These are phyloP conservation scores for Cenococcum geophilum DNA, from an alignment of 495 filamentous ascomycete genomes.

Conservation along the genomic window DNA sequence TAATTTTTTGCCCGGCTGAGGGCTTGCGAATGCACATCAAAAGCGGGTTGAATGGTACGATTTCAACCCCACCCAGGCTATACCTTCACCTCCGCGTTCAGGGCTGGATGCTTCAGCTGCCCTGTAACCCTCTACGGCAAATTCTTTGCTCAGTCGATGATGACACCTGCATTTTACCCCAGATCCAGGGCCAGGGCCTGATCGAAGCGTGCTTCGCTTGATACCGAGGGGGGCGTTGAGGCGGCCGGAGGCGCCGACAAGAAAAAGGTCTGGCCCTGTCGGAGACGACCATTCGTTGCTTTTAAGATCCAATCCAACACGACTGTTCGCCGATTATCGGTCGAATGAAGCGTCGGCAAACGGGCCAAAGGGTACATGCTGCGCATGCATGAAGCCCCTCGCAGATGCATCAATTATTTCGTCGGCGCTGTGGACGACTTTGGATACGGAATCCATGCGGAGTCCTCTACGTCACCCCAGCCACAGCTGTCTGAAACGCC, in stretches of 20 bases:
- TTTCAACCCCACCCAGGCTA: neutral
- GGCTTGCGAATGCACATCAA: constrained; percentile 2
- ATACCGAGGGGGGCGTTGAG: constrained; percentile 4
- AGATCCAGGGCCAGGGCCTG: constrained; percentile 14
- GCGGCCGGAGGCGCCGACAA: constrained; percentile 5
- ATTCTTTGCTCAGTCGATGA: neutral
- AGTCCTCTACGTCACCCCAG: constrained; percentile 5
- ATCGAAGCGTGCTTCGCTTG: constrained; percentile 20
- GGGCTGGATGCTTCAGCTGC: constrained; percentile 1
- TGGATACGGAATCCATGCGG: too few relatives aligned
- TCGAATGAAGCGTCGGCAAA: neutral
- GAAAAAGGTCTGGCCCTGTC: neutral
- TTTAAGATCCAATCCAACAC: neutral
- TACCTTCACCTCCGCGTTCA: neutral
- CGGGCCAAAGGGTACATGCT: neutral
- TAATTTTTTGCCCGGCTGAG: constrained; percentile 6
- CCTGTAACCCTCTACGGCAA: neutral
- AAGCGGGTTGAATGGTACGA: neutral
- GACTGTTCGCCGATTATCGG: neutral
- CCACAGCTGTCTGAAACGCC: constrained; percentile 15
- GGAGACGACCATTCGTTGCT: neutral
- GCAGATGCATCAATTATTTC: neutral
- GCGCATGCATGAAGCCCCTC: neutral
- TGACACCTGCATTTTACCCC: constrained; percentile 18
- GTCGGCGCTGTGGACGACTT: too few relatives aligned